Evolutionary conservation across 164 flowering plant genomes (phyloP), one percentile per base, ranked within the genome.

Genomic region (Warburgia ugandensis): DNA sequence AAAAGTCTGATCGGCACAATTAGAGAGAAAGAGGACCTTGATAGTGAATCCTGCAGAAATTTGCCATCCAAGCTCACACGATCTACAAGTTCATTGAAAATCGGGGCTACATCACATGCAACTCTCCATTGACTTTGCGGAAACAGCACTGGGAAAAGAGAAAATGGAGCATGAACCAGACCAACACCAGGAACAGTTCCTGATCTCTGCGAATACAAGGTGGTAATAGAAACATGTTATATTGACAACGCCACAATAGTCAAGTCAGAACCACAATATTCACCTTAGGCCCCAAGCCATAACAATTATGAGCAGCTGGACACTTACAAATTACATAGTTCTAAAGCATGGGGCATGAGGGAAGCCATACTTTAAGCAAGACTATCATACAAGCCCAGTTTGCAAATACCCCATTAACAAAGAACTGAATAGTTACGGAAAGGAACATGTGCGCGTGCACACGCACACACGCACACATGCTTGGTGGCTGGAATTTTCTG

Each of bases 31-130:
- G 21, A 50, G 50, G 57, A 94, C 97, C 92, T 89, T 71, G 95
- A 74, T 2, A 94, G 62, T 40, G 97, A 71, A 3, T 81, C 84
- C 63, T 86, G 97, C 14, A 94, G 57, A 64, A 94, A 94, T 32
- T 84, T 63, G 4, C 75, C 81, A 67, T 94, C 96, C 75, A 86
- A 78, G 67, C 99, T 94, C 42, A 94, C 96, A 11, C 94, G 89
- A 68, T 94, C 97, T 6, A 94, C 74, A 8, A 94, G 87, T 63
- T 94, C 99, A 64, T 81, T 94, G 68, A 94, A 89, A 53, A 94
- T 71, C 5, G 96, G 94, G 11, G 92, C 84, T 52, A 94, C 45
- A 40, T 86, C 96, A 68, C 97, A 83, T 45, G 96, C 99, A 73
- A 82, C 83, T 56, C 53, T 71, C 84, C 83, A 86, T 21, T 83